Percentiles rank a stretch among this genome's conserved stretches.
Conservation (phyloP, 108 stramenopile genomes). For the Aurantiochytrium sp. region DNA sequence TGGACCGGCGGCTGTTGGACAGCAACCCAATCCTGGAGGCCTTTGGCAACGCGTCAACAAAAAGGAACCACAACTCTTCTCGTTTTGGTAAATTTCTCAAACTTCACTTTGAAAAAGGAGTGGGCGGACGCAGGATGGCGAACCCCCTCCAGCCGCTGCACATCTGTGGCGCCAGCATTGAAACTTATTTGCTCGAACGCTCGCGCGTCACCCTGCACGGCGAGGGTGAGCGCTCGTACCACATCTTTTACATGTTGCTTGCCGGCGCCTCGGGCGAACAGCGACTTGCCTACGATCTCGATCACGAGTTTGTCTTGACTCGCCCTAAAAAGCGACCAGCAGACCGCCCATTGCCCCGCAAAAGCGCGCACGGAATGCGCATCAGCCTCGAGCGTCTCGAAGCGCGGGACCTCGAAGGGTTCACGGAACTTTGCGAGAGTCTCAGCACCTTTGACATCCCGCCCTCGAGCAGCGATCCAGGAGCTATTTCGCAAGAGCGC, state of each 20-base stretch:
- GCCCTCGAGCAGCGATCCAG: too few species aligned
- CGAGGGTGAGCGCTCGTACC: constrained; percentile 48
- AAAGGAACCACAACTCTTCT: constrained; percentile 23
- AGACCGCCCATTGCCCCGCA: neutral
- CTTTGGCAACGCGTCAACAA: constrained; percentile 29
- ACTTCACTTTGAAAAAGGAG: constrained; percentile 11
- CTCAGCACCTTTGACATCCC: constrained; percentile 14
- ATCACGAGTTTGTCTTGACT: neutral
- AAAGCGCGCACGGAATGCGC: neutral
- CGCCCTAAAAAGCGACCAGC: neutral
- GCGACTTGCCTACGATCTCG: constrained; percentile 45
- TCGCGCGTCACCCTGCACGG: constrained; percentile 37
- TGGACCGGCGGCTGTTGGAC: neutral
- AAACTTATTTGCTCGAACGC: constrained; percentile 55
- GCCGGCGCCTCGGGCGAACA: constrained; percentile 22
- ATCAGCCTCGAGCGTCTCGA: neutral
- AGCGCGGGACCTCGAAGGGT: neutral
- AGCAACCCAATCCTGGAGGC: constrained; percentile 30
- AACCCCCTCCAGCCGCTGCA: neutral
- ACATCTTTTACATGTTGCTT: constrained; percentile 54
- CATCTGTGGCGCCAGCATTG: constrained; percentile 29
- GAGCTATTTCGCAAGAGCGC: neutral
- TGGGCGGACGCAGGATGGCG: too few species aligned
- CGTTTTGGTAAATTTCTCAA: constrained; percentile 28
- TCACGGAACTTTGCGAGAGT: neutral